Base-by-base conservation (phyloP, 805 yeast genomes). In the Cyberlindnera mycetangii region DNA sequence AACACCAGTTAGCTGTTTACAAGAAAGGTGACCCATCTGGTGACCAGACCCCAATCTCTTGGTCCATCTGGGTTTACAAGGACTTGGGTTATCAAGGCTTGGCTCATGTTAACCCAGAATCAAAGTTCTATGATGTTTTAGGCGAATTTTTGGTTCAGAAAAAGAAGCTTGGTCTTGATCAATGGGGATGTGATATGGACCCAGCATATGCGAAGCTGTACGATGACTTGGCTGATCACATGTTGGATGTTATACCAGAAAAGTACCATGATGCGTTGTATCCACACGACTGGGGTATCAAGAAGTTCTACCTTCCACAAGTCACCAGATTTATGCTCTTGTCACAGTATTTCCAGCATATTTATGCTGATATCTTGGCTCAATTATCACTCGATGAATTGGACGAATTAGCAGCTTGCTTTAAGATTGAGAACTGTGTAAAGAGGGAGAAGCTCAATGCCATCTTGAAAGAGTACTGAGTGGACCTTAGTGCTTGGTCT, bases 1-100 rank as follows among this genome's bases (percentile, higher is more conserved):
- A 66, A 44, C 76, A 73, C 49, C 79, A 75, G 58, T 64, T 75
- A 53, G 64, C 53, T 9, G 63, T 72, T 35, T 75, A 75, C 59
- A 62, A 62, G 40, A 34, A 49, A 4, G 78, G 78, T 20, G 76
- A 74, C 46, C 78, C 78, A 5, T 67, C 74, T 5, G 76, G 77
- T 14, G 76, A 71, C 55, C 61, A 60, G 6, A 25, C 66, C 10
- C 71, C 76, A 17, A 73, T 74, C 42, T 55, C 69, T 22, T 75
- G 78, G 78, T 71, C 78, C 7, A 73, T 75, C 45, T 75, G 79
- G 79, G 59, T 73, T 8, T 75, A 75, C 58, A 75, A 75, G 55
- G 79, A 75, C 54, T 69, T 75, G 54, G 78, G 79, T 1, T 73
- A 62, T 55, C 79, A 75, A 60, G 79, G 78, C 2, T 55, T 75